Conservation (phyloP, 2,329 filamentous ascomycete species). For the Colletotrichum brevisporum region DNA sequence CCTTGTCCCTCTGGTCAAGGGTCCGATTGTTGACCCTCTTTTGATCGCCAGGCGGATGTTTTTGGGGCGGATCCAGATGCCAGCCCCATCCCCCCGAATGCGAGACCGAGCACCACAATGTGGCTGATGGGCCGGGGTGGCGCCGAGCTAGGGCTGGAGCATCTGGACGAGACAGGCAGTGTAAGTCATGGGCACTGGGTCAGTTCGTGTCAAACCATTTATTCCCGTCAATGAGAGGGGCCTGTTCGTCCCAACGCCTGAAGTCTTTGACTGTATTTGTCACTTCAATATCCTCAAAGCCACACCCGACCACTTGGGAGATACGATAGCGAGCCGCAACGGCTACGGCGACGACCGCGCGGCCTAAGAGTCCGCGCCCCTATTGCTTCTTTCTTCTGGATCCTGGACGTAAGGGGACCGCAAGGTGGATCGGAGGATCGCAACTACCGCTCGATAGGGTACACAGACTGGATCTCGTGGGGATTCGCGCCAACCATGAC, state of each 20-base stretch:
- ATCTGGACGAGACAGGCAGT: background rate
- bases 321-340: background rate
- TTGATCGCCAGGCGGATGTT: slow-evolving; percentile 6
- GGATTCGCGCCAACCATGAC: background rate
- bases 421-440: background rate
- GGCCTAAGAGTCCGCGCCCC: background rate
- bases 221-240: background rate
- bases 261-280: slow-evolving; percentile 1
- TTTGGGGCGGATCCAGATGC: background rate
- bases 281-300: slow-evolving; percentile 6
- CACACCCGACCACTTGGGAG: background rate
- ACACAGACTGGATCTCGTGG: background rate
- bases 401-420: background rate
- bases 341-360: background rate
- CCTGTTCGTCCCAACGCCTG: slow-evolving; percentile 13
- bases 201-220: background rate
- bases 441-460: background rate
- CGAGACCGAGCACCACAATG: slow-evolving; percentile 6
- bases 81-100: background rate
- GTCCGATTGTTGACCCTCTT: background rate
- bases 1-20: background rate
- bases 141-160: background rate
- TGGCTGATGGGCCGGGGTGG: slow-evolving; percentile 5
- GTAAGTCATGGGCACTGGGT: background rate
- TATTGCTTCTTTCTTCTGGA: background rate